Conservation (phyloP, 768 basidiomycete genomes). For the Kwoniella mangroviensis region DNA sequence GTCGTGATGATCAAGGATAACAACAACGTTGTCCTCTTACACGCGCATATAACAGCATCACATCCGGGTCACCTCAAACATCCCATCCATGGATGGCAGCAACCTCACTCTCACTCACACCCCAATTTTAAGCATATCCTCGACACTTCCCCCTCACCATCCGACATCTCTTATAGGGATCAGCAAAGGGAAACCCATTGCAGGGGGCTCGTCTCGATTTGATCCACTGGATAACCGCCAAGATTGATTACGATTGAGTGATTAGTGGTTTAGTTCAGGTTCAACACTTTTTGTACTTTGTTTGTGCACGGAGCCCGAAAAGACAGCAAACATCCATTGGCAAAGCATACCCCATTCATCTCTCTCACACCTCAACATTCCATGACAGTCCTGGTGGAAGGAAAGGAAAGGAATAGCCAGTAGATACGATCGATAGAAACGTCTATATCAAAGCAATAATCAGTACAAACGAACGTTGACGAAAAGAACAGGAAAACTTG, state of each 20-base stretch:
- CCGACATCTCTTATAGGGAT: not conserved
- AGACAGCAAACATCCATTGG: not conserved
- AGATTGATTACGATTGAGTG: not conserved
- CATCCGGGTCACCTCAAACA: too few relatives aligned
- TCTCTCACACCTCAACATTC: not conserved
- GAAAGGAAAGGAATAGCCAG: not conserved
- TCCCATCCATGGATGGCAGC: not conserved
- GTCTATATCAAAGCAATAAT: not conserved
- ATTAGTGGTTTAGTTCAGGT: constrained; percentile 4
- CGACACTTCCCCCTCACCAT: not conserved
- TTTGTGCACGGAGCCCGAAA: constrained; percentile 8
- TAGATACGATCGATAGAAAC: not conserved
- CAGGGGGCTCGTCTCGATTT: not conserved
- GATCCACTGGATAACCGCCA: not conserved
- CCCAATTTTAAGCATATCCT: constrained; percentile 11
- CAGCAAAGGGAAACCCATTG: not conserved
- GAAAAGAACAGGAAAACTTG: not conserved
- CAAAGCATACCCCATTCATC: not conserved
- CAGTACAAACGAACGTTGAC: too few relatives aligned
- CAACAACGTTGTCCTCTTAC: not conserved
- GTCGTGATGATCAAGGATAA: not conserved
- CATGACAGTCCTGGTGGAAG: not conserved
- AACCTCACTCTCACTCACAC: not conserved
- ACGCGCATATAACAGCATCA: not conserved
- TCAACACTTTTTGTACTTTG: not conserved